Conservation (phyloP, 2,329 filamentous ascomycete genomes). For the Talaromyces sp. region DNA sequence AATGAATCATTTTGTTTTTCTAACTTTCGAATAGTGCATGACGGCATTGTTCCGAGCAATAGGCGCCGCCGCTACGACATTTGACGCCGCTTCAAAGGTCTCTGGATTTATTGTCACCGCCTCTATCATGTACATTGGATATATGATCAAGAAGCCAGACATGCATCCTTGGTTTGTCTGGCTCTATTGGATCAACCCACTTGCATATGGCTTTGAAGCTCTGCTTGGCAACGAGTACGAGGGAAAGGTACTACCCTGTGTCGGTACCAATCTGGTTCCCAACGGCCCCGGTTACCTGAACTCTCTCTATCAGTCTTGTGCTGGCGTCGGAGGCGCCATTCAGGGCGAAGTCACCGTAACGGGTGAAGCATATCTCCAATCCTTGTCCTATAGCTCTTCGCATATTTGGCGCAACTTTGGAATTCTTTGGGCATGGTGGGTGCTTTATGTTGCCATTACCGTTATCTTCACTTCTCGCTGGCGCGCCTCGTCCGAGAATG, state of each 20-base stretch:
- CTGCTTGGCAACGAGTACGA: constrained; percentile 34
- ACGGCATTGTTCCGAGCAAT: constrained; percentile 54
- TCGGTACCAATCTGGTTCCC: constrained; percentile 28
- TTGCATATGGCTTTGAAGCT: constrained; percentile 34
- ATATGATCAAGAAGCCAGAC: constrained; percentile 39
- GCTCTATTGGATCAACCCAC: constrained; percentile 35
- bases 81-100: constrained; percentile 55
- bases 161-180: constrained; percentile 52
- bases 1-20: too few relatives aligned
- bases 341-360: constrained; percentile 45
- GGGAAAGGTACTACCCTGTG: constrained; percentile 28
- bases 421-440: constrained; percentile 60
- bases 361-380: constrained; percentile 54
- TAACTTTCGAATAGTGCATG: constrained; percentile 38
- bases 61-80: constrained; percentile 51
- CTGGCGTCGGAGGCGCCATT: constrained; percentile 52
- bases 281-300: constrained; percentile 22
- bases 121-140: constrained; percentile 36
- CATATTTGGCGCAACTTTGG: constrained; percentile 58
- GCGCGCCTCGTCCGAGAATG: constrained; percentile 48
- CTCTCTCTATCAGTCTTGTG: constrained; percentile 38
- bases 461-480: constrained; percentile 53
- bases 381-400: constrained; percentile 47
- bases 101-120: constrained; percentile 34
- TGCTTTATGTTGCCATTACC: constrained; percentile 53